Evolutionary conservation across 305 asterid genomes (phyloP).

Genomic region (Solanum aculeatissimum): DNA sequence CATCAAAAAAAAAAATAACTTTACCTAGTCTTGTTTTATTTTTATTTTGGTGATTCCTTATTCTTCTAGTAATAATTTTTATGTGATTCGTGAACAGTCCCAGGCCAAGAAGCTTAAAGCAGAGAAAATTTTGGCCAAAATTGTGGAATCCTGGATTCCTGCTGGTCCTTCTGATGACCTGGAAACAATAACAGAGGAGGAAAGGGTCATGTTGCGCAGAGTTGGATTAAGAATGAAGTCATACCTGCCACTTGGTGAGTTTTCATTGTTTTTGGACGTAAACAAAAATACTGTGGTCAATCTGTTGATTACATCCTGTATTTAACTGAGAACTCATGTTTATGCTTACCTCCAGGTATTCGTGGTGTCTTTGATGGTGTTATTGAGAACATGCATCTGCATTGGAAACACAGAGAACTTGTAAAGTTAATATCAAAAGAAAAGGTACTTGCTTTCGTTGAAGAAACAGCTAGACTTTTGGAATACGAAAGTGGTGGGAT

Average conservation of each 20-base stretch:
- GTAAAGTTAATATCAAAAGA: conserved; percentile 93
- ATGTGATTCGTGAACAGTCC: conserved; percentile 45
- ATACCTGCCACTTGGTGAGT: conserved; percentile 88
- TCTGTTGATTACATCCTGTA: not conserved
- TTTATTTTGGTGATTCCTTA: not conserved
- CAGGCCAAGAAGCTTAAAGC: conserved; percentile 92
- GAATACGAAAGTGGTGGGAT: conserved; percentile 98
- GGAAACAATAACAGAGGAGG: conserved; percentile 98
- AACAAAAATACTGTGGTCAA: not conserved
- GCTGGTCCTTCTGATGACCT: conserved; percentile 83
- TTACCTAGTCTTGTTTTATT: not conserved
- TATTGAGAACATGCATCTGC: conserved; percentile 98
- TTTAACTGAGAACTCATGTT: conserved; percentile 2
- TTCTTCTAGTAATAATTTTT: not conserved
- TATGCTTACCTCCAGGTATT: conserved; percentile 47
- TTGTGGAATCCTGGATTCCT: conserved; percentile 84
- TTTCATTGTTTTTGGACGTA: conserved; percentile 6
- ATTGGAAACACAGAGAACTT: conserved; percentile 97
- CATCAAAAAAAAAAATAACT: not conserved
- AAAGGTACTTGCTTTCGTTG: conserved; percentile 66
- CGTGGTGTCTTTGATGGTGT: conserved; percentile 99
- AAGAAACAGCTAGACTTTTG: conserved; percentile 89
- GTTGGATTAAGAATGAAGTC: conserved; percentile 95
- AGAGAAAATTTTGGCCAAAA: conserved; percentile 72
- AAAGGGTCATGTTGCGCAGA: conserved; percentile 72